phyloP scores from a whole-genome alignment of 1,284 basidiomycete species.

The Malassezia psittaci region DNA sequence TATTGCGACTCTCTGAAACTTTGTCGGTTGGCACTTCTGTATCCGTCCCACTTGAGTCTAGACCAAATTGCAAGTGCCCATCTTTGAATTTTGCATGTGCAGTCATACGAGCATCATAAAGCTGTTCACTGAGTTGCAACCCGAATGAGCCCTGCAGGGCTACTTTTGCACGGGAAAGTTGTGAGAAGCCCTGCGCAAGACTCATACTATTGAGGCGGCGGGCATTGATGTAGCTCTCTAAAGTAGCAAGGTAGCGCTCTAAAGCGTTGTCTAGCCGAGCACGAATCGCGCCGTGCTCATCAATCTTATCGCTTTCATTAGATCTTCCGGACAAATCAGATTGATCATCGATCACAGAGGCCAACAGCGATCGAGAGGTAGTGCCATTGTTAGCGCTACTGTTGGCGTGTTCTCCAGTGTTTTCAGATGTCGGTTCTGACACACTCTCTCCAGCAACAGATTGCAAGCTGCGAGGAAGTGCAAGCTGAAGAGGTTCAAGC shows the following conservation, averaged over 20 bases:
- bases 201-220: neutral
- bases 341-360: no score
- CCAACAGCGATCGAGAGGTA: no score
- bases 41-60: slow-evolving; percentile 1
- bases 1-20: neutral
- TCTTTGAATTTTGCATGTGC: neutral
- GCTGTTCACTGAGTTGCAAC: slow-evolving; percentile 21
- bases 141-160: slow-evolving; percentile 18
- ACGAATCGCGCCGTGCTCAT: neutral
- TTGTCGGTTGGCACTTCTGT: neutral
- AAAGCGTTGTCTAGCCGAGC: neutral
- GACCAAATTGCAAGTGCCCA: neutral
- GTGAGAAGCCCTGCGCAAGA: slow-evolving; percentile 19
- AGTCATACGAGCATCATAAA: slow-evolving; percentile 24
- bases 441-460: neutral
- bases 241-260: slow-evolving; percentile 20
- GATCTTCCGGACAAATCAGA: no score
- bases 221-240: slow-evolving; percentile 22
- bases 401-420: no score
- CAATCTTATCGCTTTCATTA: no score
- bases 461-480: neutral
- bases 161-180: slow-evolving; percentile 29
- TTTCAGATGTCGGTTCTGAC: no score
- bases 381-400: no score
- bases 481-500: neutral